Evolutionary conservation across 202 grass and related monocot species (phyloP), one percentile per base, ranked within the genome.

Genomic region (Panicum virgatum): DNA sequence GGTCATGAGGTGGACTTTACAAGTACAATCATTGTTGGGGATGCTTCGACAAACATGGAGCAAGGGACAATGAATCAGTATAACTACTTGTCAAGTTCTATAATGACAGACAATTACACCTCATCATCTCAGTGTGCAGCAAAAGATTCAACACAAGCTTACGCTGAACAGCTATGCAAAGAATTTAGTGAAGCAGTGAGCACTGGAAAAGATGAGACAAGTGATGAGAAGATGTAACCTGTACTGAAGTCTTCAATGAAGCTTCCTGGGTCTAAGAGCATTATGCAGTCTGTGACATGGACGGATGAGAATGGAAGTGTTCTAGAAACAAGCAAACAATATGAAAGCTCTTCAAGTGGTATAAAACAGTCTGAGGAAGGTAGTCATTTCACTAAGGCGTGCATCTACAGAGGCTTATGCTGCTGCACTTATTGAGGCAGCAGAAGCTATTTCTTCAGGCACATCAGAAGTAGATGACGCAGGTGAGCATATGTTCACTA

Each of bases 341-440:
- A 36, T 85, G 77, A 87, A 73, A 81, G 66, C 39, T 68, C 57
- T 60, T 89, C 74, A 62, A 71, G 34, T 84, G 23, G 19, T 82
- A 51, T 56, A 84, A 84, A 75, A 53, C 75, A 50, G 65, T 67
- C 59, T 10, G 66, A 74, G 32, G 87, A 84, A 84, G 80, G 85
- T 70, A 1, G 86, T 71, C 62, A 89, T 57, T 83, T 90, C 91
- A 40, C 48, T 87, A 62, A 92, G 96, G 60, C 37, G 85, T 65
- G 89, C 81, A 74, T 96, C 96, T 56, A 91, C 96, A 45, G 93
- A 96, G 85, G 96, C 93, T 48, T 96, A 87, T 71, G 93, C 91
- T 76, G 71, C 83, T 67, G 91, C 96, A 12, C 89, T 99, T 69
- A 79, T 39, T 83, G 80, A 89, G 44, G 96, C 93, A 38, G 87